phyloP scores from a whole-genome alignment of 805 yeast genomes.

The Citeromyces nyonsensis region DNA sequence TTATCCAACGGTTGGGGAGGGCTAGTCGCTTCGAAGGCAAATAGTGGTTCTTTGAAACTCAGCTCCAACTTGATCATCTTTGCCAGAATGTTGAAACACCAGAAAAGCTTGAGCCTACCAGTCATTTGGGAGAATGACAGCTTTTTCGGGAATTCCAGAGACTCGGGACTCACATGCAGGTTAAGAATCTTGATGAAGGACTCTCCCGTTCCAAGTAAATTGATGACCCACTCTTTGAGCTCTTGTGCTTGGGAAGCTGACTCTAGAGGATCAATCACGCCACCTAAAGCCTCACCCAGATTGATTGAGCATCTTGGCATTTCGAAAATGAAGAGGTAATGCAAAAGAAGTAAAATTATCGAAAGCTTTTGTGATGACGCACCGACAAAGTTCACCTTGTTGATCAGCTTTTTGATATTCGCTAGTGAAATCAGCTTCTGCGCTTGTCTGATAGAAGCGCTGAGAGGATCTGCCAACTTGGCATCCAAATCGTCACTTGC shows the following conservation, averaged over 20 bases:
- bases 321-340: conserved; percentile 25
- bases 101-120: conserved; percentile 18
- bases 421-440: conserved; percentile 16
- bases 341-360: conserved; percentile 29
- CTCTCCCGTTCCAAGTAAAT: conserved; percentile 19
- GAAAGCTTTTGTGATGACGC: conserved; percentile 31
- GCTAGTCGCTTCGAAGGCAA: conserved; percentile 4
- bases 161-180: conserved; percentile 13
- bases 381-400: conserved; percentile 31
- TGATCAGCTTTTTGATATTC: conserved; percentile 25
- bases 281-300: conserved; percentile 22
- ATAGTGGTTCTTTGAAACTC: conserved; percentile 5
- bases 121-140: background rate
- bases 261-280: conserved; percentile 20
- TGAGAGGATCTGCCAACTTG: conserved; percentile 7
- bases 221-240: conserved; percentile 28
- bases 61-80: conserved; percentile 13
- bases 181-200: conserved; percentile 26
- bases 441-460: conserved; percentile 10
- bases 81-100: conserved; percentile 22
- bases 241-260: conserved; percentile 6
- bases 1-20: conserved; percentile 18
- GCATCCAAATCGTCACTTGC: conserved; percentile 11
- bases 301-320: conserved; percentile 9
- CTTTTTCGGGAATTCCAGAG: conserved; percentile 1